Evolutionary conservation across 2,329 filamentous ascomycete species (phyloP), one percentile per base, ranked within the genome.

Genomic region (Paecilomyces niveus): DNA sequence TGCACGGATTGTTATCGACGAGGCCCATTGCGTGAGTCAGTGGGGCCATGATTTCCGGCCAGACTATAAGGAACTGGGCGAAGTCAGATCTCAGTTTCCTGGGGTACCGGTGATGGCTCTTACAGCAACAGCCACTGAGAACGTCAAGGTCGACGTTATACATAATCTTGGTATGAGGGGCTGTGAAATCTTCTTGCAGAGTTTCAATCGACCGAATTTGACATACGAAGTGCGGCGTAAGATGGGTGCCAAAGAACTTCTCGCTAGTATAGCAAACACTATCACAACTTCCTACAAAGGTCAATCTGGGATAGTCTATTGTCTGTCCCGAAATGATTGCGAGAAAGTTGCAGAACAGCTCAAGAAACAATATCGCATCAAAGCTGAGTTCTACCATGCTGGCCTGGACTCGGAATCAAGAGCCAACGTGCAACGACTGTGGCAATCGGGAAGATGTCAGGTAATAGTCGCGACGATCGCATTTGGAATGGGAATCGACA

Each of bases 401-500:
- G 85, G 81, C 4, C 85, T 99, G 75, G 77, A 85, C 1, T 71
- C 88, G 0, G 76, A 82, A 3, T 84, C 89, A 55, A 93, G 93
- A 70, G 80, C 81, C 1, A 72, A 81, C 6, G 83, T 94, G 3
- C 93, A 97, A 72, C 83, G 83, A 60, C 74, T 85, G 31, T 99
- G 94, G 94, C 94, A 99, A 72, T 78, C 76, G 51, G 91, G 92
- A 5, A 77, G 80, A 55, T 84, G 88, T 67, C 89, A 96, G 65
- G 89, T 99, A 33, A 95, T 99, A 51, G 94, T 99, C 54, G 95
- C 94, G 21, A 99, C 94, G 0, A 97, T 99, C 72, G 94, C 94
- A 24, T 99, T 99, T 70, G 94, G 94, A 6, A 99, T 99, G 94
- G 94, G 94, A n/a, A 99, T 99, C 64, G 94, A 99, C 78, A 99